These are phyloP conservation scores for Lipomyces sp. DNA, from an alignment of 805 yeast genomes.

Conservation along the genomic window DNA sequence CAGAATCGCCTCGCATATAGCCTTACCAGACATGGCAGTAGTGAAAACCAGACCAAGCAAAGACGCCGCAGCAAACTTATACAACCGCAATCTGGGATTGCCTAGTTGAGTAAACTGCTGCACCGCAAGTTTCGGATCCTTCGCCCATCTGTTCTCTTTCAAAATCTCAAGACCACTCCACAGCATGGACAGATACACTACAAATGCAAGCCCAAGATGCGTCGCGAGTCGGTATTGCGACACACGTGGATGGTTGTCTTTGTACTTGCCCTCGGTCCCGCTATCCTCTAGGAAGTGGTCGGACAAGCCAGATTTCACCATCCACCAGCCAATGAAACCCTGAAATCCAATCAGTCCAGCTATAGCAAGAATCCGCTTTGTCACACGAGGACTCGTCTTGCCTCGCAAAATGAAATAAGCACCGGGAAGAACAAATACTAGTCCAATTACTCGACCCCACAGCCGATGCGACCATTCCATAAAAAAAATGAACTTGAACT, in stretches of 20 bases:
- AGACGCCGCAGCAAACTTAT: conserved; percentile 54
- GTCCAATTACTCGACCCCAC: conserved; percentile 88
- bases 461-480: conserved; percentile 98
- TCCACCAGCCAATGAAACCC: conserved; percentile 99
- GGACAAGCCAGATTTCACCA: conserved; percentile 94
- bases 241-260: conserved; percentile 77
- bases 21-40: conserved; percentile 96
- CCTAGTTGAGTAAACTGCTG: conserved; percentile 52
- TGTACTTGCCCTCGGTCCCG: conserved; percentile 45
- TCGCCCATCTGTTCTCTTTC: conserved; percentile 66
- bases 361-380: conserved; percentile 65
- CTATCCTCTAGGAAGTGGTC: conserved; percentile 72
- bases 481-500: conserved; percentile 87
- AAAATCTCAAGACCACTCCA: conserved; percentile 86
- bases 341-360: conserved; percentile 82
- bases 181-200: conserved; percentile 81
- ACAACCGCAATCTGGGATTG: conserved; percentile 55
- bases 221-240: conserved; percentile 92
- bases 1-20: conserved; percentile 76
- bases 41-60: conserved; percentile 68
- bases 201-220: conserved; percentile 89
- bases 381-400: conserved; percentile 63
- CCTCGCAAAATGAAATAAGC: conserved; percentile 68
- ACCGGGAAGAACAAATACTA: conserved; percentile 79
- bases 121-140: conserved; percentile 58